Conservation (phyloP, 345 rosid genomes). For the Acer campestre region DNA sequence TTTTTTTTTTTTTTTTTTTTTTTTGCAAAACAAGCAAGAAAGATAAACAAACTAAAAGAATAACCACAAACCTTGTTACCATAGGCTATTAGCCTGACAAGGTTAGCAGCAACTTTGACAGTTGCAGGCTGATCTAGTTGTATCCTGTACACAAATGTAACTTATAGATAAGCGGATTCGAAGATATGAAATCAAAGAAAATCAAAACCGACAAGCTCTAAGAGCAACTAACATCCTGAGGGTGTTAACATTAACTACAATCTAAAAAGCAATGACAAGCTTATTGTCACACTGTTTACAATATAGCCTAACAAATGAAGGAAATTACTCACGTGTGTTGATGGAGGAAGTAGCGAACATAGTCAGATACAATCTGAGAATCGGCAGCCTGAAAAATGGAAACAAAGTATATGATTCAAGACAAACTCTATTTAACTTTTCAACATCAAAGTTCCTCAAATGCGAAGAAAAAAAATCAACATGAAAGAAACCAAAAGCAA, state of each 20-base stretch:
- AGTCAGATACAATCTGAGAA: constrained; percentile 93
- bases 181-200: background rate
- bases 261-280: background rate
- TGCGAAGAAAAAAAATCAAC: background rate
- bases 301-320: background rate
- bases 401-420: background rate
- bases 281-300: background rate
- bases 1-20: background rate
- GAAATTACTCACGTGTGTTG: constrained; percentile 87
- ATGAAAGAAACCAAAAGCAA: background rate
- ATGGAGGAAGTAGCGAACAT: constrained; percentile 91
- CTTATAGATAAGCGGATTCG: background rate
- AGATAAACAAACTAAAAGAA: background rate
- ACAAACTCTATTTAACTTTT: too few species aligned
- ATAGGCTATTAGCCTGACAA: constrained; percentile 76
- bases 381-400: constrained; percentile 78
- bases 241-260: background rate
- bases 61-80: constrained; percentile 71
- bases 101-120: constrained; percentile 98
- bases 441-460: background rate
- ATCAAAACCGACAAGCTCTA: background rate
- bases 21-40: background rate
- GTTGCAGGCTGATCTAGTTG: constrained; percentile 97
- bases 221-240: background rate
- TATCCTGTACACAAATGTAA: constrained; percentile 48